Evolutionary conservation across 176 grass and related monocot species (phyloP).

Genomic region (Guadua angustifolia): DNA sequence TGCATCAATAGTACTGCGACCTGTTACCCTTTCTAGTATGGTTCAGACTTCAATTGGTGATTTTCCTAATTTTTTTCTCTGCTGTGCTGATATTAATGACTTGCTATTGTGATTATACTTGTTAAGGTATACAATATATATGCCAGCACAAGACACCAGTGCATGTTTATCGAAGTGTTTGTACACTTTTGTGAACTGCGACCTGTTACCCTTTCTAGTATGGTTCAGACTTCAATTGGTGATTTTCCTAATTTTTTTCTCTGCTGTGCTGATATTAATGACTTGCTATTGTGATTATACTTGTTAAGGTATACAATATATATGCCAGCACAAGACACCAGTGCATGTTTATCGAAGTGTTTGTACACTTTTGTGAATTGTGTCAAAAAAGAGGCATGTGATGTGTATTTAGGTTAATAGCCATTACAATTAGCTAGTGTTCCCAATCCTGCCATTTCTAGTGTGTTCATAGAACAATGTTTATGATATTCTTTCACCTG

Average conservation of each 20-base stretch:
- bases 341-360: background rate
- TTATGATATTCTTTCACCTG: background rate
- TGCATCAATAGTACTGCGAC: slow-evolving; percentile 7
- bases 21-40: background rate
- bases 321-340: background rate
- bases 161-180: background rate
- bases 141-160: background rate
- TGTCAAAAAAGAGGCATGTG: slow-evolving; percentile 12
- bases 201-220: too few species aligned
- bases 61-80: background rate
- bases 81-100: slow-evolving; percentile 9
- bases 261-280: too few species aligned
- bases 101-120: slow-evolving; percentile 10
- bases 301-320: background rate
- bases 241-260: too few species aligned
- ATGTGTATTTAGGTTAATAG: slow-evolving; percentile 13
- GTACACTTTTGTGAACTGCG: too few species aligned
- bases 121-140: background rate
- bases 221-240: too few species aligned
- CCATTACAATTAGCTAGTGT: background rate
- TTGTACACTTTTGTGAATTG: background rate
- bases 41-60: slow-evolving; percentile 7
- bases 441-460: background rate
- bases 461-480: background rate
- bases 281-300: too few species aligned